Conservation (phyloP, 2,329 filamentous ascomycete genomes). For the Diplodia mutila region DNA sequence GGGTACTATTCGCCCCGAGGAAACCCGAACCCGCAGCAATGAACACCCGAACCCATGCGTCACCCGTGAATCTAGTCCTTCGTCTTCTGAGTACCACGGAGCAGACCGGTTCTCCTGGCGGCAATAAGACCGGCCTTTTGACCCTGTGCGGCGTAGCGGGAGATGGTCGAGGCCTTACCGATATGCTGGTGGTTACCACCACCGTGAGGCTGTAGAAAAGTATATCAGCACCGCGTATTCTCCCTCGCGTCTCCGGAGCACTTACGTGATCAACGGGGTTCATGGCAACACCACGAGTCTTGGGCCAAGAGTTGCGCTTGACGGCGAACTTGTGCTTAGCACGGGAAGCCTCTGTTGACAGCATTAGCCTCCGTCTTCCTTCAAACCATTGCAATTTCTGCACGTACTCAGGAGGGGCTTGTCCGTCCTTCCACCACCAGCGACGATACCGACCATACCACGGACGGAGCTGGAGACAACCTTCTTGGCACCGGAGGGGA, state of each 20-base stretch:
- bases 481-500: conserved; percentile 99
- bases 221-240: conserved; percentile 38
- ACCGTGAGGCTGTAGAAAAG: conserved; percentile 52
- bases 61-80: conserved; percentile 68
- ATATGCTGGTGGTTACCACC: conserved; percentile 99
- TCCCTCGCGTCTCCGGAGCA: conserved; percentile 25
- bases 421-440: conserved; percentile 98
- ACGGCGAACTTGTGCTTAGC: conserved; percentile 99
- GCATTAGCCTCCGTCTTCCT: conserved; percentile 45
- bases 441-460: conserved; percentile 99
- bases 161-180: conserved; percentile 99
- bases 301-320: conserved; percentile 99
- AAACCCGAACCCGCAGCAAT: conserved; percentile 28
- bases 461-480: conserved; percentile 87
- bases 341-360: conserved; percentile 83
- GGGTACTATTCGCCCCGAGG: conserved; percentile 27
- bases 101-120: conserved; percentile 98
- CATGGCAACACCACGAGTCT: conserved; percentile 99
- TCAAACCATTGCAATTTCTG: conserved; percentile 17
- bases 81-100: conserved; percentile 99
- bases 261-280: conserved; percentile 96
- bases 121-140: conserved; percentile 99
- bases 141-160: conserved; percentile 94
- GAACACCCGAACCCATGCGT: conserved; percentile 29
- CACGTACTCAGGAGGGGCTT: conserved; percentile 92